Percentiles rank a stretch among this genome's conserved stretches.
phyloP scores from a whole-genome alignment of 2,329 filamentous ascomycete species.

The Sclerotiophoma versabilis region DNA sequence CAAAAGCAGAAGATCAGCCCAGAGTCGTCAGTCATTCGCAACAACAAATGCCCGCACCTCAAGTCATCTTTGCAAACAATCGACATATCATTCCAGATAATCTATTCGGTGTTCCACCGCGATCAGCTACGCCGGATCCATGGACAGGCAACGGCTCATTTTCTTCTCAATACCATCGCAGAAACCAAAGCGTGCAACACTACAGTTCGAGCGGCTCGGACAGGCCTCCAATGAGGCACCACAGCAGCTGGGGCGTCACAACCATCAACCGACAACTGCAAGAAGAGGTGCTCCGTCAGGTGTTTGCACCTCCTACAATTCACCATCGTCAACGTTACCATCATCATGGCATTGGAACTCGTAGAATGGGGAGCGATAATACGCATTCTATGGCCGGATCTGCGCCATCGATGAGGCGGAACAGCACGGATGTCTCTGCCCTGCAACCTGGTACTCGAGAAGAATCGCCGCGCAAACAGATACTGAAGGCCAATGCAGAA shows the following conservation, averaged over 20 bases:
- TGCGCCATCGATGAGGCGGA: constrained; percentile 46
- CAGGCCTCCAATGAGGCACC: constrained; percentile 56
- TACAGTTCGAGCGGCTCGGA: constrained; percentile 30
- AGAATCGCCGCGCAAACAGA: constrained; percentile 52
- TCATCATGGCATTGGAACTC: constrained; percentile 66
- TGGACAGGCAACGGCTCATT: constrained; percentile 41
- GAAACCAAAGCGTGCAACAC: constrained; percentile 46
- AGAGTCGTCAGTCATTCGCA: constrained; percentile 77
- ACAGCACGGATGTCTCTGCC: constrained; percentile 48
- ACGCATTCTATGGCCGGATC: constrained; percentile 39
- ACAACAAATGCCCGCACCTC: constrained; percentile 76
- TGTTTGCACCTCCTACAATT: constrained; percentile 84
- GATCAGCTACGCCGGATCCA: constrained; percentile 48
- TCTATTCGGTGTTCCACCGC: constrained; percentile 71
- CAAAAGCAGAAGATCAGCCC: constrained; percentile 28
- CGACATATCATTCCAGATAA: constrained; percentile 89
- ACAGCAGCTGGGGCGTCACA: constrained; percentile 82
- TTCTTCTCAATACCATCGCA: constrained; percentile 43
- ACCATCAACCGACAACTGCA: constrained; percentile 87
- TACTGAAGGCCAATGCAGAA: constrained; percentile 52
- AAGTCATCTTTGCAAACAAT: constrained; percentile 93
- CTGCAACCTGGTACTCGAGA: constrained; percentile 35
- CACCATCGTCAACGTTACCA: constrained; percentile 79
- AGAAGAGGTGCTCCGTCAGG: constrained; percentile 91
- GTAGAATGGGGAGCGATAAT: constrained; percentile 38